Evolutionary conservation across 1,284 basidiomycete genomes (phyloP), one percentile per base, ranked within the genome.

Genomic region (Ganoderma lucidum): DNA sequence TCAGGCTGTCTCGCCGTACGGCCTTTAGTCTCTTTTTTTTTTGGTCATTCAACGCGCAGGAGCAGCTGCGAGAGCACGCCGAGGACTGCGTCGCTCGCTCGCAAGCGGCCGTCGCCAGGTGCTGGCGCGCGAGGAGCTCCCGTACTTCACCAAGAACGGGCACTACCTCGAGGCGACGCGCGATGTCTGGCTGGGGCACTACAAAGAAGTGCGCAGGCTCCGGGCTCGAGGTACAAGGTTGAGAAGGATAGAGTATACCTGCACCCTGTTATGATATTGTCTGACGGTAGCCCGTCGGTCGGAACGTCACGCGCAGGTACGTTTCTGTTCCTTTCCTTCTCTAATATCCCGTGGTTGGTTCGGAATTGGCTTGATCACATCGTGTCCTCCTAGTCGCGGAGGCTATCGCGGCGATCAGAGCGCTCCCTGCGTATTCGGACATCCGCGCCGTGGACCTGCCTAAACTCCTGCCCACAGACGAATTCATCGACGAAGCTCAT

Each of bases 101-200:
- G 1, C 62, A 53, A 0, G 2, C 39, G 2, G 69, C 74, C 14
- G 51, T 82, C 66, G 55, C 8, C 72, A 73, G 30, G 76, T 75
- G 6, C 58, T 84, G 19, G 62, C 45, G 6, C 64, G 78, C 1
- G 83, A 84, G 69, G 65, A 44, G 3, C 14, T 32, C 3, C 81
- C 77, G 0, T 75, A 70, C 53, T 80, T 77, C 48, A 81, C 82
- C 9, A 77, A 82, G 64, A 84, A 83, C 35, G 14, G 61, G 30
- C 72, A 75, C 17, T 79, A 84, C 68, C 75, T 74, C 9, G 69
- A 65, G 37, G 30, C 6, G 17, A 55, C 70, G 19, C 70, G 72
- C 19, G 23, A 62, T 8, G 53, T 69, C 3, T 80, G 78, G 77
- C 71, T 77, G 17, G 39, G 28, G 2, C 67, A 72, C 39, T 77